phyloP scores from a whole-genome alignment of 257 asterid genomes.

The Apocynum venetum region DNA sequence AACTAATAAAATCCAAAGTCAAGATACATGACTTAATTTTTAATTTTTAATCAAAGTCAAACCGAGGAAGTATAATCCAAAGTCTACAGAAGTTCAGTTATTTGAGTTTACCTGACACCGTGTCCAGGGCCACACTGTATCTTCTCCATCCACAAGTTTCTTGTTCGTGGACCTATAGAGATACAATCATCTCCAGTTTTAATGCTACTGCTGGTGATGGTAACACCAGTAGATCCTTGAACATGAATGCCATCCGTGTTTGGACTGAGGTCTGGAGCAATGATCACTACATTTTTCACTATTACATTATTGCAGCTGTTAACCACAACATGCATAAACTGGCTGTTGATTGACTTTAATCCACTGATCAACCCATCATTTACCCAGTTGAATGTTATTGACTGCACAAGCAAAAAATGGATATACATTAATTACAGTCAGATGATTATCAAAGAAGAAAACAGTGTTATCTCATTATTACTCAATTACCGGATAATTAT shows the following conservation, averaged over 20 bases:
- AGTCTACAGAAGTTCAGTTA: too few relatives aligned
- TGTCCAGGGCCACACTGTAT: constrained; percentile 73
- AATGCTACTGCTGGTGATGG: constrained; percentile 28
- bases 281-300: constrained; percentile 39
- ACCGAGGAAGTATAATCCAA: too few relatives aligned
- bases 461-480: too few relatives aligned
- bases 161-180: constrained; percentile 65
- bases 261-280: constrained; percentile 53
- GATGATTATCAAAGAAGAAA: background rate
- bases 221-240: constrained; percentile 45
- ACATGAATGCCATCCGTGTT: constrained; percentile 68
- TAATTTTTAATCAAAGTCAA: too few relatives aligned
- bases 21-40: too few relatives aligned
- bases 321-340: constrained; percentile 49
- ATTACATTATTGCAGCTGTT: constrained; percentile 57
- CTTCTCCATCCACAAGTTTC: constrained; percentile 52
- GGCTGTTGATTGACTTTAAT: constrained; percentile 53
- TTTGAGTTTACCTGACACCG: constrained; percentile 45
- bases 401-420: constrained; percentile 39
- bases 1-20: too few relatives aligned
- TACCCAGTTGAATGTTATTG: constrained; percentile 54
- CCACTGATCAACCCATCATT: constrained; percentile 38
- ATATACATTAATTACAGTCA: constrained; percentile 9
- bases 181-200: constrained; percentile 61
- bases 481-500: too few relatives aligned